These are phyloP conservation scores for Straminergon stramineum DNA, from an alignment of 225 moss, liverwort and hornwort genomes.

Conservation along the genomic window DNA sequence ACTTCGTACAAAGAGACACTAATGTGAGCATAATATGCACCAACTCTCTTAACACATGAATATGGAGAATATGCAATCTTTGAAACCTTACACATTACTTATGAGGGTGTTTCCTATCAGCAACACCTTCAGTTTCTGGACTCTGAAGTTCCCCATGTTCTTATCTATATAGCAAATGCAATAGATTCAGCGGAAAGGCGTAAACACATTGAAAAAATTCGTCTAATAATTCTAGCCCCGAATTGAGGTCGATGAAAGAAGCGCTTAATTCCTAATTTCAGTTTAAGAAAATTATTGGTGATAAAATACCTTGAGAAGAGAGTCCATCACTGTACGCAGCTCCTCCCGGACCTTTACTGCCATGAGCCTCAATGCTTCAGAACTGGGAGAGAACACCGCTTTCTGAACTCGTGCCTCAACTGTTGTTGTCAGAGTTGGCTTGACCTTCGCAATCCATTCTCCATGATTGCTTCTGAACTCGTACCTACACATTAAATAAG, in stretches of 20 bases:
- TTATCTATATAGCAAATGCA: not conserved
- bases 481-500: not conserved
- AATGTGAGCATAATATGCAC: not conserved
- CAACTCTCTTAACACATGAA: not conserved
- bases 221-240: not conserved
- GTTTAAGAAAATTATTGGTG: not conserved
- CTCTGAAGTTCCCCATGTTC: not conserved
- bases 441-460: constrained; percentile 12
- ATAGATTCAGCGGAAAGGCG: not conserved
- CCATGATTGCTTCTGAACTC: constrained; percentile 32
- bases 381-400: constrained; percentile 7
- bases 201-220: not conserved
- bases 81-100: not conserved
- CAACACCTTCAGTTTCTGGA: not conserved
- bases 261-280: not conserved
- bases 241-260: no score
- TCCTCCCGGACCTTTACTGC: constrained; percentile 5
- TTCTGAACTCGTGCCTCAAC: constrained; percentile 14
- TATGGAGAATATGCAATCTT: not conserved
- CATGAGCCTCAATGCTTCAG: constrained; percentile 5
- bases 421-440: constrained; percentile 10
- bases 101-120: not conserved
- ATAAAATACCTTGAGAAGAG: constrained; percentile 14
- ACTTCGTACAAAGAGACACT: not conserved
- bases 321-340: constrained; percentile 8